A percentile compares a stretch with the other conserved stretches of the same genome.
These are phyloP conservation scores for Apiotrichum sp. DNA, from an alignment of 1,284 basidiomycete genomes.

Conservation along the genomic window DNA sequence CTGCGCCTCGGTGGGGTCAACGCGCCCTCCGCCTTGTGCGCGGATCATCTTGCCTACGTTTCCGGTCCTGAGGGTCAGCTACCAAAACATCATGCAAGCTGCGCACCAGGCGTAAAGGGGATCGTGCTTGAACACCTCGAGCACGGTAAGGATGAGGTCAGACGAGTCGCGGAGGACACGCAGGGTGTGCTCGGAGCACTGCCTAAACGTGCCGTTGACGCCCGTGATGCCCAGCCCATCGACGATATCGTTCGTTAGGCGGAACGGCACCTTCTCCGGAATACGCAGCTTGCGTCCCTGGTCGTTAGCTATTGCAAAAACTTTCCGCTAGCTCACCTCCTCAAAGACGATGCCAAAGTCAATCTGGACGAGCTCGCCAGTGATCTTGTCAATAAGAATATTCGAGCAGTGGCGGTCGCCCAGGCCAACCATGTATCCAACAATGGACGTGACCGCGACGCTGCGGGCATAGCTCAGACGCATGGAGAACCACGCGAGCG, in stretches of 20 bases:
- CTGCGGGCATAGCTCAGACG: slow-evolving; percentile 83
- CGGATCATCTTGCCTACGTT: slow-evolving; percentile 54
- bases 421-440: slow-evolving; percentile 85
- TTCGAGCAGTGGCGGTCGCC: slow-evolving; percentile 92
- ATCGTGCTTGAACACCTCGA: slow-evolving; percentile 96
- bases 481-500: slow-evolving; percentile 90
- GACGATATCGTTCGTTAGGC: slow-evolving; percentile 86
- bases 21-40: slow-evolving; percentile 28
- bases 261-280: slow-evolving; percentile 89
- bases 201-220: slow-evolving; percentile 88
- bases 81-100: not conserved
- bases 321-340: slow-evolving; percentile 55
- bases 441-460: slow-evolving; percentile 87
- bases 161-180: slow-evolving; percentile 80
- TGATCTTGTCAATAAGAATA: slow-evolving; percentile 76
- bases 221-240: slow-evolving; percentile 89
- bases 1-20: slow-evolving; percentile 8
- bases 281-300: slow-evolving; percentile 75
- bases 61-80: slow-evolving; percentile 51
- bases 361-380: slow-evolving; percentile 87
- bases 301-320: not conserved
- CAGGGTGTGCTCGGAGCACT: slow-evolving; percentile 90
- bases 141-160: slow-evolving; percentile 82
- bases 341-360: slow-evolving; percentile 97
- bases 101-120: slow-evolving; percentile 84